Evolutionary conservation across 495 filamentous ascomycete species (phyloP), one percentile per base, ranked within the genome.

Genomic region (Tuber indicum): DNA sequence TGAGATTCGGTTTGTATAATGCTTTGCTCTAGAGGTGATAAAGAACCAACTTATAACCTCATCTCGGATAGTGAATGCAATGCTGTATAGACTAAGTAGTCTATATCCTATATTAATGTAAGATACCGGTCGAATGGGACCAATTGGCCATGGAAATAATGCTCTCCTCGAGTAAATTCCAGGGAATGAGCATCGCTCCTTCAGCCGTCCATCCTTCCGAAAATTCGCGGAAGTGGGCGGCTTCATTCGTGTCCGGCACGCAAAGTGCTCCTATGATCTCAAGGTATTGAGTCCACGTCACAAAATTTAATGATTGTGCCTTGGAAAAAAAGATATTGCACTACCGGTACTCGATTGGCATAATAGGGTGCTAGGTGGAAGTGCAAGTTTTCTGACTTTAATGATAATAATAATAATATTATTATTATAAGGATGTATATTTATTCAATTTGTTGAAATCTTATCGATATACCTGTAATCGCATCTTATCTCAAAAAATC

Each of bases 401-500:
- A 72, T 71, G 43, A 44, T 43, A 43, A 43, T 43, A 43, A 43
- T 39, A 39, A 39, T 39, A 39, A 39, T 39, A 39, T 39, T 39
- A 39, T 43, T 43, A 43, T 43, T 43, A 70, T 70, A 36, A n/a
- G 66, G 74, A 6, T 62, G 52, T n/a, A n/a, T 62, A 62, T 75
- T 66, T 9, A n/a, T n/a, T n/a, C n/a, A n/a, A n/a, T n/a, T n/a
- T 43, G 49, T 10, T 21, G 44, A 49, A 10, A 52, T 74, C 73
- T 74, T 74, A 74, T 74, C 73, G 7, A n/a, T n/a, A 69, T 69
- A 39, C 73, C 39, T n/a, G 39, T 39, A 39, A 66, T 39, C 41
- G 26, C 4, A 74, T 66, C 73, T 62, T 62, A 62, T 62, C 52
- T 32, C n/a, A 52, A 52, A n/a, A 5, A 52, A 52, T 52, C 47